phyloP scores from a whole-genome alignment of 345 rosid species.

The Passiflora organensis region DNA sequence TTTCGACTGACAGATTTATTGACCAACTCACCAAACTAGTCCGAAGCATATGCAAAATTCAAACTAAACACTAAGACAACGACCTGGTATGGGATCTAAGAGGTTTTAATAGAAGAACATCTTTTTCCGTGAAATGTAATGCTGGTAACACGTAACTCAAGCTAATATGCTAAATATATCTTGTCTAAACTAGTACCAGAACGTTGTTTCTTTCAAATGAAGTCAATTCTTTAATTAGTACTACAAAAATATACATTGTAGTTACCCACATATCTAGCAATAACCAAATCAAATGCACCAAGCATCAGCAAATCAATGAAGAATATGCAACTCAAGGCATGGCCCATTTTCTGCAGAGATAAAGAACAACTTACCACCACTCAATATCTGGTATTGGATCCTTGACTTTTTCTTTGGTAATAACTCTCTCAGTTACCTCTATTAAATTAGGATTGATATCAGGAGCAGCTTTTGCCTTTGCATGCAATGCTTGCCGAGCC shows the following conservation, averaged over 20 bases:
- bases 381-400: conserved; percentile 81
- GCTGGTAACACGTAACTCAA: too few relatives aligned
- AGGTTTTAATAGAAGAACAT: not conserved
- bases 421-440: conserved; percentile 75
- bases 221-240: too few relatives aligned
- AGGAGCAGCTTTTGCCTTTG: conserved; percentile 71
- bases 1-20: not conserved
- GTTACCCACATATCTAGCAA: not conserved
- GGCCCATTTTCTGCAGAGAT: not conserved
- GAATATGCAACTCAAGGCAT: not conserved
- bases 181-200: too few relatives aligned
- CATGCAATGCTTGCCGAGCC: conserved; percentile 86
- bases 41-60: too few relatives aligned
- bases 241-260: not conserved
- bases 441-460: conserved; percentile 94
- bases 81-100: too few relatives aligned
- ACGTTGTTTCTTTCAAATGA: too few relatives aligned
- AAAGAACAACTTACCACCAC: conserved; percentile 73
- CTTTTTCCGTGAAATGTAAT: too few relatives aligned
- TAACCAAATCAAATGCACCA: not conserved
- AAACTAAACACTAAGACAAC: too few relatives aligned
- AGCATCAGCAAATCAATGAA: not conserved
- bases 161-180: too few relatives aligned
- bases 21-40: too few relatives aligned
- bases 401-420: conserved; percentile 70